These are phyloP conservation scores for Volvox reticuliferus DNA, from an alignment of 139 green algal genomes.

Conservation along the genomic window DNA sequence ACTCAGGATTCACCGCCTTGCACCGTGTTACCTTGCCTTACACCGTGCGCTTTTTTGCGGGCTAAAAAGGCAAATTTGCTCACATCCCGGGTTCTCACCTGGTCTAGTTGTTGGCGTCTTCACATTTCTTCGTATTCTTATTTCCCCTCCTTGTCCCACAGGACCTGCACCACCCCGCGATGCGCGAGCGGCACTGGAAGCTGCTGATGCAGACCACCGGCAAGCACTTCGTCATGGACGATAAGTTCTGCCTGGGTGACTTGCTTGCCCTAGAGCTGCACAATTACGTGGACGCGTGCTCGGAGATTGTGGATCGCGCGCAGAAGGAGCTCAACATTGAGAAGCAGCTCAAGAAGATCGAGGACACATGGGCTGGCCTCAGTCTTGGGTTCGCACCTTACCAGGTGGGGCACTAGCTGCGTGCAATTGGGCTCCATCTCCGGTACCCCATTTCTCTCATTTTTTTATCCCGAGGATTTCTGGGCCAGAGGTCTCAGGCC, in stretches of 20 bases:
- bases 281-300: slow-evolving; percentile 93
- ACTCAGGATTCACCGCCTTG: too few relatives aligned
- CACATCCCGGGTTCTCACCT: too few relatives aligned
- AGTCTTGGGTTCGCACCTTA: slow-evolving; percentile 82
- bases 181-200: slow-evolving; percentile 86
- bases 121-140: too few relatives aligned
- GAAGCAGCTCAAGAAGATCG: slow-evolving; percentile 76
- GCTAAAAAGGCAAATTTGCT: too few relatives aligned
- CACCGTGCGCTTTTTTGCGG: too few relatives aligned
- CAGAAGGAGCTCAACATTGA: slow-evolving; percentile 94
- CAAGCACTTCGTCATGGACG: slow-evolving; percentile 60
- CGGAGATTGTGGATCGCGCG: slow-evolving; percentile 90
- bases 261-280: slow-evolving; percentile 91
- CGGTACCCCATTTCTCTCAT: too few relatives aligned
- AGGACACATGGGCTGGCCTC: slow-evolving; percentile 83
- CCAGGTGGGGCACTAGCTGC: too few relatives aligned
- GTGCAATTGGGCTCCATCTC: too few relatives aligned
- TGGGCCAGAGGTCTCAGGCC: too few relatives aligned
- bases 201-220: slow-evolving; percentile 85
- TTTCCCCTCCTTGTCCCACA: background rate
- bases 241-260: slow-evolving; percentile 85
- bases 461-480: background rate
- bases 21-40: too few relatives aligned
- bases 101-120: too few relatives aligned
- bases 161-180: slow-evolving; percentile 82